A percentile compares a stretch with the other conserved stretches of the same genome.
These are phyloP conservation scores for Populus hybrid DNA, from an alignment of 441 rosid genomes.

Conservation along the genomic window DNA sequence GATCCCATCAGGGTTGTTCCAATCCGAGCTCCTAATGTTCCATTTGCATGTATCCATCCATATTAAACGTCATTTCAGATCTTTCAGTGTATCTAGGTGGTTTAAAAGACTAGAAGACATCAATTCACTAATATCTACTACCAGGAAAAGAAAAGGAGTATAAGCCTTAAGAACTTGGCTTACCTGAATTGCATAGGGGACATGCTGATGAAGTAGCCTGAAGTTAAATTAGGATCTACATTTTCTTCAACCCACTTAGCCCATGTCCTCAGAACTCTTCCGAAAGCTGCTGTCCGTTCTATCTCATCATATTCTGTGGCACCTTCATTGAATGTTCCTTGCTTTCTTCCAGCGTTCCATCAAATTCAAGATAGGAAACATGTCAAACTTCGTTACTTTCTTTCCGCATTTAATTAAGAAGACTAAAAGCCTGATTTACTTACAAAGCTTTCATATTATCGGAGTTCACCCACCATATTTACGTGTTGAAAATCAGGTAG, in stretches of 20 bases:
- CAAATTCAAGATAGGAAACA: no score
- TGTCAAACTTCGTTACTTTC: background rate
- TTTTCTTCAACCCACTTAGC: conserved; percentile 67
- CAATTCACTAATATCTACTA: background rate
- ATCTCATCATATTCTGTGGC: conserved; percentile 63
- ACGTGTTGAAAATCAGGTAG: conserved; percentile 65
- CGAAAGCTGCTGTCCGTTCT: conserved; percentile 54
- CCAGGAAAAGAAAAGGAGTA: background rate
- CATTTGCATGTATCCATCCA: background rate
- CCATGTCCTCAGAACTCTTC: conserved; percentile 71
- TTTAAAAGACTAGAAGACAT: no score
- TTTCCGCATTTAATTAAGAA: no score
- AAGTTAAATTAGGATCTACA: conserved; percentile 58
- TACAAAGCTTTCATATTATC: conserved; percentile 66
- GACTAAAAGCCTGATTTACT: conserved; percentile 21
- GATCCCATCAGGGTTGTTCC: conserved; percentile 32
- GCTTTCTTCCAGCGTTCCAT: no score
- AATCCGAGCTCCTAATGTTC: conserved; percentile 60
- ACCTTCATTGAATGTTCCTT: no score
- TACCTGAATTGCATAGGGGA: conserved; percentile 89
- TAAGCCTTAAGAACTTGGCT: background rate
- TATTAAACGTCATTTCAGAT: no score
- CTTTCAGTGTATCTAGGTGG: no score
- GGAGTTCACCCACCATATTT: conserved; percentile 88
- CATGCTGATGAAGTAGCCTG: conserved; percentile 75